Evolutionary conservation across 2,329 filamentous ascomycete species (phyloP), one percentile per base, ranked within the genome.

Genomic region (Xylaria sp.): DNA sequence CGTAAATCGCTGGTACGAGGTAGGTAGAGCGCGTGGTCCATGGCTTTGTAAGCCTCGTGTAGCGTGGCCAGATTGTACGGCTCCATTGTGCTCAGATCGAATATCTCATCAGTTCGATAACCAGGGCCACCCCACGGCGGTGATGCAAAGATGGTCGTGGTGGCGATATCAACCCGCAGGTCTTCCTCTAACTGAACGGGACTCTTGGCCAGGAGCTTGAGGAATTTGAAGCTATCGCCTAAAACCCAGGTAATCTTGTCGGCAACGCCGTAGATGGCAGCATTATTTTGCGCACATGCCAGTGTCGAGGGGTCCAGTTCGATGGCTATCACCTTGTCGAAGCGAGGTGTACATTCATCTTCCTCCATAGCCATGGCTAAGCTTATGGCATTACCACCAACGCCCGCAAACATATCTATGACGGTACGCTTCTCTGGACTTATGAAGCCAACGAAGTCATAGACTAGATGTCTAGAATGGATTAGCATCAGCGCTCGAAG

Each of bases 341-440:
- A 99, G 71, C 90, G 88, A 23, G 87, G 89, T 0, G 91, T 93
- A 10, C 9, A 23, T 42, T 72, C 72, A 28, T 77, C 74, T 53
- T 72, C 70, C 62, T 72, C 65, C 20, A 68, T 71, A 31, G 73
- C 74, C 31, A 90, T 86, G 20, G 96, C 95, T 74, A 99, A 97
- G n/a, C 94, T 93, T 74, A 99, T 98, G 28, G 92, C 89, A 79
- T 99, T 99, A 63, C 94, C 96, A 44, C 97, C 96, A 0, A 93
- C 94, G 51, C 96, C 96, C 33, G 91, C 93, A 81, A 99, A 99
- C 54, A 92, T 88, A 79, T 99, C 96, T 67, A 99, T 89, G 44
- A 99, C 83, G 42, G 91, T 87, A 15, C 71, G 72, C 61, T 75
- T 76, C 13, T 73, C 71, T 31, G 65, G 58, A 56, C 87, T 83